phyloP scores from a whole-genome alignment of 768 basidiomycete species.

The Tulasnella sp. region DNA sequence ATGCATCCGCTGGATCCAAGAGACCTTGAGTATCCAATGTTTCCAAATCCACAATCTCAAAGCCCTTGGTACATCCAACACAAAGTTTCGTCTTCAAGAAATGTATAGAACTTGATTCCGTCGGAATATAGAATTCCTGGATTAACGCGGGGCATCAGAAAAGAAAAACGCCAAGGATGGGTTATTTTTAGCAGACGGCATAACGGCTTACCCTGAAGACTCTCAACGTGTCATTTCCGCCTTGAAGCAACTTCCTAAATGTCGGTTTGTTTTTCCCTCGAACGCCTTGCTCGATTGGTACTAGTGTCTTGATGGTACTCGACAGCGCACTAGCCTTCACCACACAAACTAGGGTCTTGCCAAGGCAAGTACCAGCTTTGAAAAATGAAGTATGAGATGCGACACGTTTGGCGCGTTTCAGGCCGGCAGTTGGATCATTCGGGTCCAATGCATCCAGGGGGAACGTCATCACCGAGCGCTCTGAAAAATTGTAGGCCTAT shows the following conservation, averaged over 20 bases:
- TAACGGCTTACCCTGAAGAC: constrained; percentile 60
- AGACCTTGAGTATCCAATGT: constrained; percentile 93
- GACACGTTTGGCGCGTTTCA: constrained; percentile 90
- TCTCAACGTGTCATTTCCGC: constrained; percentile 86
- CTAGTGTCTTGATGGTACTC: constrained; percentile 93
- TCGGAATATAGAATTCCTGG: constrained; percentile 97
- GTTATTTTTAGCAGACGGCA: no score
- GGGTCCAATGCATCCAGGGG: constrained; percentile 86
- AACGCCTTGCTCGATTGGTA: constrained; percentile 83
- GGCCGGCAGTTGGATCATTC: constrained; percentile 75
- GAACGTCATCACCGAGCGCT: constrained; percentile 92
- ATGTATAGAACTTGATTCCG: constrained; percentile 91
- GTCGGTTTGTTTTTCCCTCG: constrained; percentile 73
- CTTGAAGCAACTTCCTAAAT: constrained; percentile 89
- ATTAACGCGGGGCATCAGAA: background rate
- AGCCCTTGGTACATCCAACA: constrained; percentile 92
- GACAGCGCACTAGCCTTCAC: constrained; percentile 92
- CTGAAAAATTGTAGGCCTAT: constrained; percentile 29
- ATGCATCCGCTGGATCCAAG: constrained; percentile 81
- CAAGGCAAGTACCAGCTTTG: constrained; percentile 88
- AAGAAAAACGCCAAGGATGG: background rate
- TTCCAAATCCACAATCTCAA: constrained; percentile 97
- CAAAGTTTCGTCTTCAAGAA: constrained; percentile 96
- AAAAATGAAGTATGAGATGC: constrained; percentile 96
- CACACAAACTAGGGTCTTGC: constrained; percentile 84